Evolutionary conservation across 805 yeast genomes (phyloP), one percentile per base, ranked within the genome.

Genomic region (Barnettozyma sp.): DNA sequence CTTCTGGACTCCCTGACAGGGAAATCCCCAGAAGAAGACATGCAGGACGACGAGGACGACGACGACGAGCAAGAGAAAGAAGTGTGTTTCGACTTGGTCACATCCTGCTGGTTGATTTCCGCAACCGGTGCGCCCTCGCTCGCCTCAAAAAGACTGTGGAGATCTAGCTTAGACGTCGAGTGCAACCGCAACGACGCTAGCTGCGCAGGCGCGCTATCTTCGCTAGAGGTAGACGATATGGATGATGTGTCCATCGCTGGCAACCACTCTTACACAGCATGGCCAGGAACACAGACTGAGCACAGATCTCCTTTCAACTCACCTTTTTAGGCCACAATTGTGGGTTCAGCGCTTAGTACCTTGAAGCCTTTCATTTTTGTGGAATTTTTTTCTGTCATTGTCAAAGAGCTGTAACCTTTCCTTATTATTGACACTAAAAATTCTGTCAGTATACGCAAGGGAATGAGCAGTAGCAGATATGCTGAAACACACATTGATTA

Each of bases 201-300:
- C 18, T 41, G 39, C 12, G 26, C 38, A 5, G 29, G 12, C 3
- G 28, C 35, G 19, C 42, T 41, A 13, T 41, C 44, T 13, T 17
- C 26, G 9, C 35, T 22, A 16, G 43, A 36, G 9, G 33, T 25
- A 6, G 22, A 29, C 10, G 31, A 30, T 9, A 20, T 19, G 19
- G 30, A 26, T 17, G 34, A 29, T 7, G 17, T 24, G 24, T 29
- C 30, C 38, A 30, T 35, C 13, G 8, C 33, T 14, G 9, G 10
- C 23, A 11, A 13, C 17, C 17, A n/a, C n/a, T n/a, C n/a, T 13
- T 30, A 14, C n/a, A 8, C 25, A 14, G 34, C 34, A 13, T 22
- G 20, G 12, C 10, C 3, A 19, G 17, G 7, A 22, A 14, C 34
- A 13, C 8, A 16, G 12, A 22, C 11, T 27, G 15, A 17, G 16